Conservation (phyloP, 2,329 filamentous ascomycete genomes). For the Fusarium aywerte region DNA sequence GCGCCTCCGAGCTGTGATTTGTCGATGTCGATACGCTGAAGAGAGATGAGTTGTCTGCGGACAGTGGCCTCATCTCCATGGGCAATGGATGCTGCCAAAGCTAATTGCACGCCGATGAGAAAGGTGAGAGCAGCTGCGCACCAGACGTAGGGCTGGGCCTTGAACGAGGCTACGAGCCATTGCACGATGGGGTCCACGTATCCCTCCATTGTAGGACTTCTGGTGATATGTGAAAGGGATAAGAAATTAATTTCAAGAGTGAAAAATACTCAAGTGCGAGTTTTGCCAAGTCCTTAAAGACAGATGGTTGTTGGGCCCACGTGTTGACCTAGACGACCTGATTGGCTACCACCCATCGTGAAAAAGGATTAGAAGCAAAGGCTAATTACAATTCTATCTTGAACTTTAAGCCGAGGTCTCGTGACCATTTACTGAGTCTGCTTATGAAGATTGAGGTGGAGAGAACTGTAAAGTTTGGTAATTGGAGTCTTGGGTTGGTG, state of each 20-base stretch:
- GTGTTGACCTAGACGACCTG: background rate
- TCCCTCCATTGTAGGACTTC: background rate
- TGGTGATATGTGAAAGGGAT: background rate
- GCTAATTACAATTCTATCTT: background rate
- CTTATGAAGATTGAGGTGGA: background rate
- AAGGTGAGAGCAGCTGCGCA: slow-evolving; percentile 6
- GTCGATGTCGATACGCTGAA: background rate
- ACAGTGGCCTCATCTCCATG: slow-evolving; percentile 19
- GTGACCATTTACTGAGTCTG: background rate
- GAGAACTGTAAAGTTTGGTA: background rate
- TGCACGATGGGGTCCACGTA: background rate
- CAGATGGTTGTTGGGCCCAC: background rate
- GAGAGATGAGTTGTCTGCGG: background rate
- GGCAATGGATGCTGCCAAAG: background rate
- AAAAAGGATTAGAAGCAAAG: background rate
- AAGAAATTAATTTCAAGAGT: background rate
- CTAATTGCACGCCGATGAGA: slow-evolving; percentile 15
- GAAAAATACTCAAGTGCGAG: background rate
- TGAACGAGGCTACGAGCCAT: background rate
- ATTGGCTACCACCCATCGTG: background rate
- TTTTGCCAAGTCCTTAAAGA: background rate
- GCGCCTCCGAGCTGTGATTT: accelerated
- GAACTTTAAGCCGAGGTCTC: background rate
- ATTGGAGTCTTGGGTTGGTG: background rate
- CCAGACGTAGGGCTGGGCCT: slow-evolving; percentile 15